phyloP scores from a whole-genome alignment of 2,329 filamentous ascomycete genomes.

The Amphichorda felina region DNA sequence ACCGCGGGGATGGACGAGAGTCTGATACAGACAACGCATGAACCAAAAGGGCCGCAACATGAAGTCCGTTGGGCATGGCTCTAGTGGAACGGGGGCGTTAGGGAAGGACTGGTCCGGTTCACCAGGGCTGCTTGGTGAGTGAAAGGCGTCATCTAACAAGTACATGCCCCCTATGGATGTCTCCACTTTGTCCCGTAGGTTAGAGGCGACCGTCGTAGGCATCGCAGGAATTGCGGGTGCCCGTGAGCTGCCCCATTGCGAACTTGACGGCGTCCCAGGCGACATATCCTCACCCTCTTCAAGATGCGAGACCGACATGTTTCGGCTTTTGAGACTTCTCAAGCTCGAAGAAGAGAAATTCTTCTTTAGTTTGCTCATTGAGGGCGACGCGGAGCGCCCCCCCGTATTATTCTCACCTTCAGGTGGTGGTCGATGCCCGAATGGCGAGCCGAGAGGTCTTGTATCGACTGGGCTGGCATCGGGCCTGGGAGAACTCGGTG shows the following conservation, averaged over 20 bases:
- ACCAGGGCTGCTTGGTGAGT: conserved; percentile 51
- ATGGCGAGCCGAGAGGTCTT: conserved; percentile 15
- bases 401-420: conserved; percentile 25
- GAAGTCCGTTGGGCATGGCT: conserved; percentile 82
- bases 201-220: conserved; percentile 54
- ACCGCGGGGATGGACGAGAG: conserved; percentile 78
- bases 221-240: conserved; percentile 42
- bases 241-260: conserved; percentile 46
- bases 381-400: conserved; percentile 39
- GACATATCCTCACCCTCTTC: conserved; percentile 53
- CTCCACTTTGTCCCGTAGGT: conserved; percentile 46
- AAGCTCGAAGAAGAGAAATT: conserved; percentile 61
- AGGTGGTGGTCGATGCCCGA: conserved; percentile 17
- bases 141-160: conserved; percentile 75
- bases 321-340: conserved; percentile 61
- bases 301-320: conserved; percentile 53
- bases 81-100: conserved; percentile 66
- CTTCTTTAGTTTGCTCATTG: conserved; percentile 40
- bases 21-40: conserved; percentile 90
- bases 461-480: conserved; percentile 15
- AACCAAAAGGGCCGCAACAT: conserved; percentile 95
- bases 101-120: conserved; percentile 50
- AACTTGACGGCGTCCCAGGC: conserved; percentile 62
- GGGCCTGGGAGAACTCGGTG: conserved; percentile 12
- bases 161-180: conserved; percentile 57